phyloP scores from a whole-genome alignment of 306 rosid species.

The Cucurbita ficifolia region DNA sequence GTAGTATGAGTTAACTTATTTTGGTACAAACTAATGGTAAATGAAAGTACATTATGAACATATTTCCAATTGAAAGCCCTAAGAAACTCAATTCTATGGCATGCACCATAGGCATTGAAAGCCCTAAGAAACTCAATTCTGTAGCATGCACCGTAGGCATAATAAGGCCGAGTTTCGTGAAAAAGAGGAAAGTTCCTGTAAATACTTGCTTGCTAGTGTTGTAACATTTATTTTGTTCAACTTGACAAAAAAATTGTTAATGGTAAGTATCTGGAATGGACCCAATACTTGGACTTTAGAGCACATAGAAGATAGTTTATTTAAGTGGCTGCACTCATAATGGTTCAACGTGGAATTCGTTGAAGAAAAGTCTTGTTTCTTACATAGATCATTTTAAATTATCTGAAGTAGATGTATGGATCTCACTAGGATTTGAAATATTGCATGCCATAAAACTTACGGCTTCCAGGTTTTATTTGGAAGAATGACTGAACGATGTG shows the following conservation, averaged over 20 bases:
- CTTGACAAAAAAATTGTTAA: neutral
- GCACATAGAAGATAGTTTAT: neutral
- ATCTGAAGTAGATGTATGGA: neutral
- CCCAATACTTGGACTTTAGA: neutral
- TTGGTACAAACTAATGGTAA: neutral
- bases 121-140: neutral
- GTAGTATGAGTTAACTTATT: neutral
- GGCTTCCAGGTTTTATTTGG: neutral
- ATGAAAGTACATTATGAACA: neutral
- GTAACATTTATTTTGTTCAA: neutral
- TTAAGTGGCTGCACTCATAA: neutral
- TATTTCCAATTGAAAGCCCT: neutral
- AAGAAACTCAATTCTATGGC: neutral
- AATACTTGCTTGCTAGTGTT: neutral
- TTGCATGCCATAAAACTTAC: neutral
- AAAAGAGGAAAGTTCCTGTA: neutral
- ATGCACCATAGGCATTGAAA: neutral
- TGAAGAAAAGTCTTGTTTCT: neutral
- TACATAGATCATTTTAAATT: neutral
- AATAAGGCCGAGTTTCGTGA: neutral
- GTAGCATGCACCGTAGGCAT: neutral
- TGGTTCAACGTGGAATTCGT: neutral
- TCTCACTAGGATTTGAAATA: neutral
- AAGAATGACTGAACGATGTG: neutral
- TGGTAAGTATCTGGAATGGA: neutral